These are phyloP conservation scores for Geranomyces variabilis DNA, from an alignment of 192 early-diverging fungal species.

Conservation along the genomic window DNA sequence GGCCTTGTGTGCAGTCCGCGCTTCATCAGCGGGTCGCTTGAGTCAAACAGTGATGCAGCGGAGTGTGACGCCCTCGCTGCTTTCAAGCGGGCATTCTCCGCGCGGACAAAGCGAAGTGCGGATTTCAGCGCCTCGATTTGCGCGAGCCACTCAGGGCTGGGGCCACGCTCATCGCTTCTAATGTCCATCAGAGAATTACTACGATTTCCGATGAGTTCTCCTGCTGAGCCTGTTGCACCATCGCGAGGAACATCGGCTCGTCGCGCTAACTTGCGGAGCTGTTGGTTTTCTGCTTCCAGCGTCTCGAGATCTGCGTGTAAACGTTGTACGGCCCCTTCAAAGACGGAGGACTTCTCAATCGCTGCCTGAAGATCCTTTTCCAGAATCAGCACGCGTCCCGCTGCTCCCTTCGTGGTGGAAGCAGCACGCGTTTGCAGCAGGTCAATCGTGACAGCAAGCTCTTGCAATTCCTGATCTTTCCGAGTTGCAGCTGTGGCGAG, in stretches of 20 bases:
- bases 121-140: constrained; percentile 69
- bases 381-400: constrained; percentile 36
- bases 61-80: constrained; percentile 50
- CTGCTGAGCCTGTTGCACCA: neutral
- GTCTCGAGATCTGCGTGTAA: constrained; percentile 72
- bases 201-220: constrained; percentile 11
- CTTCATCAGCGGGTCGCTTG: constrained; percentile 48
- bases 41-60: constrained; percentile 37
- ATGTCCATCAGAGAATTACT: neutral
- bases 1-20: neutral
- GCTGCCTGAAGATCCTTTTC: constrained; percentile 62
- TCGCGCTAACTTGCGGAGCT: constrained; percentile 33
- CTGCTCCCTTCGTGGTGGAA: constrained; percentile 51
- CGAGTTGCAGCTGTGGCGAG: constrained; percentile 77
- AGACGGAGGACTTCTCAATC: constrained; percentile 66
- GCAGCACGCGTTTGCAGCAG: constrained; percentile 81
- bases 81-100: constrained; percentile 83
- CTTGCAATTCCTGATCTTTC: constrained; percentile 83
- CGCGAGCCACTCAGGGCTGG: constrained; percentile 10
- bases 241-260: constrained; percentile 2
- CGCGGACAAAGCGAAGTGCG: constrained; percentile 73
- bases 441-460: constrained; percentile 73
- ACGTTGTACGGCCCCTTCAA: constrained; percentile 70
- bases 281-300: constrained; percentile 68
- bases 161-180: neutral